Evolutionary conservation across 2,329 filamentous ascomycete species (phyloP).

Genomic region (Neofusicoccum umdonicola): DNA sequence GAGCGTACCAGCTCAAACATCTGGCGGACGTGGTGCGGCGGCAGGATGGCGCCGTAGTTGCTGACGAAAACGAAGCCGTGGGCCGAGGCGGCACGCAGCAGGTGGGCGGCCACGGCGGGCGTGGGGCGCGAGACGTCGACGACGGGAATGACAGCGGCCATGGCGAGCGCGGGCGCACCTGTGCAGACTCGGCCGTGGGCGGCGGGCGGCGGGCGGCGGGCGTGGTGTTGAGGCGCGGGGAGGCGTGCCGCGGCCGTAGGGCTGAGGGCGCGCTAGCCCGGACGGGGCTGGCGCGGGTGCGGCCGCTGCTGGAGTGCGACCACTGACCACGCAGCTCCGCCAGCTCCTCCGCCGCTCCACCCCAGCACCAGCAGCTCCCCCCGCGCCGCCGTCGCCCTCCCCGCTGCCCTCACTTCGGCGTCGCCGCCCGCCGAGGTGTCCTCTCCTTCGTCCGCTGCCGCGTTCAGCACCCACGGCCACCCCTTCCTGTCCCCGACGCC

Average conservation of each 20-base stretch:
- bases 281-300: not conserved
- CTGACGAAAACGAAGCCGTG: slow-evolving; percentile 90
- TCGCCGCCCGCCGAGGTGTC: not conserved
- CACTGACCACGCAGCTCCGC: slow-evolving; percentile 7
- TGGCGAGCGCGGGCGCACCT: not conserved
- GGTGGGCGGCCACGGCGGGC: slow-evolving; percentile 59
- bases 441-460: not conserved
- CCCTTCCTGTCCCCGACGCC: not conserved
- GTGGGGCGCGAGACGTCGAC: slow-evolving; percentile 72
- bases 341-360: not conserved
- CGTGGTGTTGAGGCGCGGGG: slow-evolving; percentile 9
- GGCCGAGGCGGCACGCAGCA: slow-evolving; percentile 76
- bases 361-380: not conserved
- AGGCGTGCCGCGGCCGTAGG: not conserved
- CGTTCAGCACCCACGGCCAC: slow-evolving; percentile 19
- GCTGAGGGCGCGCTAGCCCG: not conserved
- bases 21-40: slow-evolving; percentile 61
- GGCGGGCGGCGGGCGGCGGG: not conserved
- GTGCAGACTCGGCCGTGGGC: too few relatives aligned
- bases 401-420: not conserved
- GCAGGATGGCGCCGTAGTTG: slow-evolving; percentile 64
- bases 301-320: not conserved
- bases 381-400: not conserved
- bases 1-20: slow-evolving; percentile 70
- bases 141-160: slow-evolving; percentile 61